Conservation (phyloP, 352 stramenopile species). For the Globisporangium lucens region DNA sequence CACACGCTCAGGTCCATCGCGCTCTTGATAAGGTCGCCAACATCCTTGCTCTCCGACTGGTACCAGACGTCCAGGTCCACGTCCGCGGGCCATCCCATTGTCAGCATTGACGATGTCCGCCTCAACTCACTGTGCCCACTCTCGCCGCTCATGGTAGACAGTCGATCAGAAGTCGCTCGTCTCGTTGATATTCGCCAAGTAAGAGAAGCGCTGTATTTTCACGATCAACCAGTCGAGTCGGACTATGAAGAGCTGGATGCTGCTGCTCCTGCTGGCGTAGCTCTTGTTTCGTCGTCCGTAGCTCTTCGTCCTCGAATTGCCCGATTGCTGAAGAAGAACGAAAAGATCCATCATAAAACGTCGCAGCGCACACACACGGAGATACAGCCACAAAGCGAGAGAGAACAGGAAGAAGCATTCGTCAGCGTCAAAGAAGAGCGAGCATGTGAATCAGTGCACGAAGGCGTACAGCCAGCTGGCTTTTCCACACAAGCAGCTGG, state of each 20-base stretch:
- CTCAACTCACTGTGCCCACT: slow-evolving; percentile 4
- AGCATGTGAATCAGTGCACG: neutral
- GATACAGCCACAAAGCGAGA: neutral
- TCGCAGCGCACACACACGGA: slow-evolving; percentile 1
- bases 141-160: slow-evolving; percentile 12
- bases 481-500: slow-evolving; percentile 8
- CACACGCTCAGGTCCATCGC: slow-evolving; percentile 72
- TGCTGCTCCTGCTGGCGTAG: no score
- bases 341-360: slow-evolving; percentile 4
- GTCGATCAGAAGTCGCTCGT: neutral
- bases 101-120: slow-evolving; percentile 24
- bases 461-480: neutral
- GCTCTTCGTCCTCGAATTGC: slow-evolving; percentile 5
- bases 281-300: no score
- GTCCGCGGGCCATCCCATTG: slow-evolving; percentile 57
- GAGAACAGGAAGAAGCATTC: neutral
- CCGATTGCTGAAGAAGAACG: slow-evolving; percentile 1
- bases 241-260: neutral
- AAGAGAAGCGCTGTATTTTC: neutral
- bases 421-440: slow-evolving; percentile 1
- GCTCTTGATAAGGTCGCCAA: slow-evolving; percentile 66
- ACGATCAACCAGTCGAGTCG: slow-evolving; percentile 2
- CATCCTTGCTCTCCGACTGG: slow-evolving; percentile 57
- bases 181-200: neutral
- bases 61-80: slow-evolving; percentile 80